Evolutionary conservation across 2,329 filamentous ascomycete genomes (phyloP).

Genomic region (Colletotrichum musicola): DNA sequence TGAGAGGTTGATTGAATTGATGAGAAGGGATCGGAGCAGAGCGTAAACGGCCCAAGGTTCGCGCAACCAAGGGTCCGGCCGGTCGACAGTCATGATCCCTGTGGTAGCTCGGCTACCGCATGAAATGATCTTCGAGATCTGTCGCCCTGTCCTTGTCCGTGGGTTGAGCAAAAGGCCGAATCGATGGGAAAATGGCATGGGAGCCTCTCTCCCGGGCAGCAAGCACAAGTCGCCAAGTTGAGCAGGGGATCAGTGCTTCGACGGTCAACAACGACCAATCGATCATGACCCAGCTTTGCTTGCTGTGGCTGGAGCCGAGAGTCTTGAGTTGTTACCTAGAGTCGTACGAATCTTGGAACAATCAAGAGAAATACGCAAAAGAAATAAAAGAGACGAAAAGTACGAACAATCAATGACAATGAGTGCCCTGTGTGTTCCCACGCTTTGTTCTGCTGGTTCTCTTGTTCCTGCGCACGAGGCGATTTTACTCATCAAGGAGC

Average conservation of each 20-base stretch:
- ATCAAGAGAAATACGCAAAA: neutral
- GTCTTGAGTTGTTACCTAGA: neutral
- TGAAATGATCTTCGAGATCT: slow-evolving; percentile 26
- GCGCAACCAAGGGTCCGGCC: slow-evolving; percentile 23
- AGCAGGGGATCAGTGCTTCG: slow-evolving; percentile 10
- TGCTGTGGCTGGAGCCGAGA: slow-evolving; percentile 26
- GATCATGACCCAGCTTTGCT: neutral
- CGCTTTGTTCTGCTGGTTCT: slow-evolving; percentile 5
- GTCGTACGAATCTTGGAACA: neutral
- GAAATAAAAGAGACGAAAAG: neutral
- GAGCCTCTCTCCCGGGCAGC: no score
- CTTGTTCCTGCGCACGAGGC: slow-evolving; percentile 21
- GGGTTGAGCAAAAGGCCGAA: neutral
- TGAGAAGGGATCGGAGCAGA: neutral
- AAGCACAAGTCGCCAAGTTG: neutral
- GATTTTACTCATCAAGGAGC: neutral
- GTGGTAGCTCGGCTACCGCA: slow-evolving; percentile 17
- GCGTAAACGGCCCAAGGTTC: slow-evolving; percentile 21
- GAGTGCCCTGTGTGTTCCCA: neutral
- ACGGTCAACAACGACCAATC: neutral
- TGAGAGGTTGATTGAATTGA: slow-evolving; percentile 35
- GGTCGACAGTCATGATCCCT: slow-evolving; percentile 22
- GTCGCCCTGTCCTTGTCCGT: neutral
- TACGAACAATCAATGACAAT: neutral
- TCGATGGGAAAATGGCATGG: neutral